Evolutionary conservation across 1,284 basidiomycete genomes (phyloP).

Genomic region (Vanrija humicola): DNA sequence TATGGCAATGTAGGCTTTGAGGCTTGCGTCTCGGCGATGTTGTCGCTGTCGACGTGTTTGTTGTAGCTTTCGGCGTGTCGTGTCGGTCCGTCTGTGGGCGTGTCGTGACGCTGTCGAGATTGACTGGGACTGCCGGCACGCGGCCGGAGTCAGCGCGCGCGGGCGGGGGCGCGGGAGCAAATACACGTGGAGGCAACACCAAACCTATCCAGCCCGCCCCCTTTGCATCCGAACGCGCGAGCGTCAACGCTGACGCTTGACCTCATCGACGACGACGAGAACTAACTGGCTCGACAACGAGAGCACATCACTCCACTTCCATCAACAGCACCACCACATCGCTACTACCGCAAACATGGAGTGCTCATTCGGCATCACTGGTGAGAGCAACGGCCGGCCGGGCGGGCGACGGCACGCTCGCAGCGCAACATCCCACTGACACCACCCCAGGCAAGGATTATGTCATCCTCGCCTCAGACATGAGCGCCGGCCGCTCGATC

Average conservation of each 20-base stretch:
- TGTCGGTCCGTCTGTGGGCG: too few relatives aligned
- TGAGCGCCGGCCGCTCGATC: slow-evolving; percentile 79
- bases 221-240: neutral
- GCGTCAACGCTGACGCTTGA: neutral
- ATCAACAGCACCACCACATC: too few relatives aligned
- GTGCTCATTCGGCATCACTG: slow-evolving; percentile 54
- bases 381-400: slow-evolving; percentile 16
- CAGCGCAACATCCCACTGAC: neutral
- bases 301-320: too few relatives aligned
- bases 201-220: neutral
- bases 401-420: too few relatives aligned
- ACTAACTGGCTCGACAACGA: too few relatives aligned
- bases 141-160: neutral
- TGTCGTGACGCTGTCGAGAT: neutral
- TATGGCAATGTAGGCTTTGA: neutral
- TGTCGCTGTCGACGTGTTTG: neutral
- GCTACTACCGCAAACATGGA: slow-evolving; percentile 34
- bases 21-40: neutral
- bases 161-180: neutral
- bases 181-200: neutral
- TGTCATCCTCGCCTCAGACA: slow-evolving; percentile 86
- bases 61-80: neutral
- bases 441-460: slow-evolving; percentile 77
- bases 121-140: neutral
- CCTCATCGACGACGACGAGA: too few relatives aligned